These are phyloP conservation scores for Neofusicoccum laricinum DNA, from an alignment of 2,329 filamentous ascomycete species.

Conservation along the genomic window DNA sequence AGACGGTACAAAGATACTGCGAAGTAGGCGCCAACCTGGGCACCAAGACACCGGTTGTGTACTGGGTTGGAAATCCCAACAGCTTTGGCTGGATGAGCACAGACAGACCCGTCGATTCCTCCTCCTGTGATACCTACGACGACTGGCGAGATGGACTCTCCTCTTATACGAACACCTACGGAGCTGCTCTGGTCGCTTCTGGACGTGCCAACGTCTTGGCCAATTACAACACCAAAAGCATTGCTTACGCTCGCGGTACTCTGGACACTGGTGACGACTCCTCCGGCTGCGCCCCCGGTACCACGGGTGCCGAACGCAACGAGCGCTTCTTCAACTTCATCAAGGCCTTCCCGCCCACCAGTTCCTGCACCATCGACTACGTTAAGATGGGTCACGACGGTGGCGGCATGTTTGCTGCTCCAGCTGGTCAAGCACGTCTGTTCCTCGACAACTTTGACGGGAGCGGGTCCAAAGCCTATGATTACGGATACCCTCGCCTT, in stretches of 20 bases:
- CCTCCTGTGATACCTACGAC: slow-evolving; percentile 31
- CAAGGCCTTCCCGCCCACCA: slow-evolving; percentile 29
- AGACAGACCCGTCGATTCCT: slow-evolving; percentile 28
- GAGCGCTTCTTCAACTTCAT: slow-evolving; percentile 42
- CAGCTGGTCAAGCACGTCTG: slow-evolving; percentile 33
- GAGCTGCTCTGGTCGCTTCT: slow-evolving; percentile 24
- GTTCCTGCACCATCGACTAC: slow-evolving; percentile 35
- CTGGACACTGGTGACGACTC: slow-evolving; percentile 35
- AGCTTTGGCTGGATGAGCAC: slow-evolving; percentile 33
- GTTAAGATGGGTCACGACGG: slow-evolving; percentile 33
- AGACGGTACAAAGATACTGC: slow-evolving; percentile 15
- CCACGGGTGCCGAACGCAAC: slow-evolving; percentile 33
- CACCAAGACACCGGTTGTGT: neutral
- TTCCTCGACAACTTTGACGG: slow-evolving; percentile 40
- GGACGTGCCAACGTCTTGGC: slow-evolving; percentile 27
- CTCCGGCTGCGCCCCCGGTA: slow-evolving; percentile 29
- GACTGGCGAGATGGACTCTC: slow-evolving; percentile 34
- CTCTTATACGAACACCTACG: slow-evolving; percentile 28
- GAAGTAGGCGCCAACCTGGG: slow-evolving; percentile 7
- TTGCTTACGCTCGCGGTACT: slow-evolving; percentile 34
- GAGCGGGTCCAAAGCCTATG: slow-evolving; percentile 30
- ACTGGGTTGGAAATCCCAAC: slow-evolving; percentile 21
- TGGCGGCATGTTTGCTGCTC: slow-evolving; percentile 33
- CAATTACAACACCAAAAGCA: slow-evolving; percentile 32
- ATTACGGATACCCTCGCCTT: slow-evolving; percentile 36